Conservation (phyloP, 2,329 filamentous ascomycete species). For the Fusarium sororula region DNA sequence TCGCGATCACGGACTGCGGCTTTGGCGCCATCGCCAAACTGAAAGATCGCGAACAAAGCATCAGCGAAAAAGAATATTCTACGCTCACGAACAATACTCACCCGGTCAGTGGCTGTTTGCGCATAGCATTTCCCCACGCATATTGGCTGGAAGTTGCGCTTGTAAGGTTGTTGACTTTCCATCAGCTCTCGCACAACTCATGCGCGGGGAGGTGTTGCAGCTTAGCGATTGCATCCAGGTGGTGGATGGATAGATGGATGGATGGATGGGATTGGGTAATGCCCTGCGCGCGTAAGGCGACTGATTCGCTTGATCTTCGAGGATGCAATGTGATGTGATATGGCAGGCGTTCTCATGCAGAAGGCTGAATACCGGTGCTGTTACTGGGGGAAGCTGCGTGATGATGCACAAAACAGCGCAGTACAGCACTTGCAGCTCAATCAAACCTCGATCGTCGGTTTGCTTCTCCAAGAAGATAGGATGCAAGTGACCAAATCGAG, state of each 20-base stretch:
- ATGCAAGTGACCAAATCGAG: slow-evolving; percentile 20
- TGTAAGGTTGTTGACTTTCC: slow-evolving; percentile 34
- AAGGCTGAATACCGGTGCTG: background rate
- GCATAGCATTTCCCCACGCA: slow-evolving; percentile 49
- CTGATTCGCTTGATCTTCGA: background rate
- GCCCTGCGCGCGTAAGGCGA: background rate
- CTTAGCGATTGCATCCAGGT: slow-evolving; percentile 25
- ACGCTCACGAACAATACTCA: slow-evolving; percentile 32
- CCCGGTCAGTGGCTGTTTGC: slow-evolving; percentile 51
- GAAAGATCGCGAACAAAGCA: slow-evolving; percentile 7
- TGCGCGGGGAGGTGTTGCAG: slow-evolving; percentile 28
- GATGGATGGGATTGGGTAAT: background rate
- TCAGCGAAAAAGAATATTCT: slow-evolving; percentile 1
- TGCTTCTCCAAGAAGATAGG: slow-evolving; percentile 10
- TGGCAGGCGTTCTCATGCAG: slow-evolving; percentile 1
- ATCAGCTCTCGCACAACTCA: slow-evolving; percentile 37
- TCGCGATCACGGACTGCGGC: slow-evolving; percentile 49
- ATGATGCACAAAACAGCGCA: slow-evolving; percentile 8
- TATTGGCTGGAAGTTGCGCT: slow-evolving; percentile 40
- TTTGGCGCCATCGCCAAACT: slow-evolving; percentile 52
- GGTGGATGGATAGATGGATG: background rate
- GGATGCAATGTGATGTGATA: background rate
- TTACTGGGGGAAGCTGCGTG: slow-evolving; percentile 2
- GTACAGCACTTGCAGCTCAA: background rate
- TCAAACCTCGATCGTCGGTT: background rate